Conservation (phyloP, 345 rosid genomes). For the Trapa incisa region DNA sequence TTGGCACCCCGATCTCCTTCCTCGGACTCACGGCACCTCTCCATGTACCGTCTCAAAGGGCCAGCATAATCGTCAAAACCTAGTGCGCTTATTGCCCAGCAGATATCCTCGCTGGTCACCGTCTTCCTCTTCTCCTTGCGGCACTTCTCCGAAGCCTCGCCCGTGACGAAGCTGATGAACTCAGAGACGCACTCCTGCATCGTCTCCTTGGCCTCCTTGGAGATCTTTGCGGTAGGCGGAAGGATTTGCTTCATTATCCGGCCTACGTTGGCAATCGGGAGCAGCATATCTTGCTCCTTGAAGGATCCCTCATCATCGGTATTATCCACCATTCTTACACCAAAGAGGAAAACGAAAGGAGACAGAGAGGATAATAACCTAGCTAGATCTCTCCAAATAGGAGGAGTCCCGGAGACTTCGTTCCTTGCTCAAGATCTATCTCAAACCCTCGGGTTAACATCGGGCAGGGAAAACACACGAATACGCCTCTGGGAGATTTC, state of each 20-base stretch:
- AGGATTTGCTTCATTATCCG: slow-evolving; percentile 64
- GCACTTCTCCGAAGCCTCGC: slow-evolving; percentile 73
- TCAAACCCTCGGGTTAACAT: too few species aligned
- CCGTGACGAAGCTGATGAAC: slow-evolving; percentile 65
- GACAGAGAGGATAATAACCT: neutral
- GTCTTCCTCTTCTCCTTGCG: slow-evolving; percentile 74
- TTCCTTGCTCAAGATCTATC: neutral
- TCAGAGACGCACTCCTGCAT: slow-evolving; percentile 75
- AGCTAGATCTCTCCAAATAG: neutral
- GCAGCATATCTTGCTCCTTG: slow-evolving; percentile 38
- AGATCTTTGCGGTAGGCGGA: slow-evolving; percentile 63
- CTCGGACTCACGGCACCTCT: slow-evolving; percentile 51
- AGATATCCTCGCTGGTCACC: slow-evolving; percentile 66
- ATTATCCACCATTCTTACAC: slow-evolving; percentile 2
- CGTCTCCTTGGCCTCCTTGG: slow-evolving; percentile 71
- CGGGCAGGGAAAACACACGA: too few species aligned
- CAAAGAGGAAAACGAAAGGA: neutral
- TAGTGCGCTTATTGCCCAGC: slow-evolving; percentile 57
- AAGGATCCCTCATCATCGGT: neutral
- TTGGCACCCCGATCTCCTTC: slow-evolving; percentile 23
- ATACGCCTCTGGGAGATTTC: neutral
- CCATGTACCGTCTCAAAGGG: slow-evolving; percentile 38
- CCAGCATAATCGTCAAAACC: slow-evolving; percentile 61
- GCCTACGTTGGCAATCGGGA: slow-evolving; percentile 74
- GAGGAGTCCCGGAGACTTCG: neutral